Percentiles rank a stretch among this genome's conserved stretches.
Evolutionary conservation across 805 yeast genomes (phyloP).

Genomic region (Candida alai): DNA sequence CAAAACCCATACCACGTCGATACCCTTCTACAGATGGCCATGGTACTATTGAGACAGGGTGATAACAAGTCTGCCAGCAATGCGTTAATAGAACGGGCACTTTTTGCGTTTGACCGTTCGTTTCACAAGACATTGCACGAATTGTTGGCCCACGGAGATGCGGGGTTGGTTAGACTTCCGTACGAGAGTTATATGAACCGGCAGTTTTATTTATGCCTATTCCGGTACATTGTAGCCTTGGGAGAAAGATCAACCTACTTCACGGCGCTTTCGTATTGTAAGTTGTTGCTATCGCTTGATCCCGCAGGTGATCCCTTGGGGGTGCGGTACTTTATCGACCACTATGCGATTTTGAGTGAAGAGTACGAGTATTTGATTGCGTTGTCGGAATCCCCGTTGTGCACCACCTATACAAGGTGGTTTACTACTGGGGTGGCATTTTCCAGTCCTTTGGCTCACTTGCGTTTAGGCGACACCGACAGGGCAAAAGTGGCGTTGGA

Average conservation of each 20-base stretch:
- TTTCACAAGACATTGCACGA: constrained; percentile 55
- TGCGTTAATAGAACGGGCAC: constrained; percentile 70
- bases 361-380: constrained; percentile 62
- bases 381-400: constrained; percentile 53
- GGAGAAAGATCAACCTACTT: constrained; percentile 73
- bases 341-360: constrained; percentile 63
- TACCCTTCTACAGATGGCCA: constrained; percentile 74
- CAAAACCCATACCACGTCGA: constrained; percentile 72
- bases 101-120: constrained; percentile 76
- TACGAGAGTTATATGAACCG: constrained; percentile 72
- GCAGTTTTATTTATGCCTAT: constrained; percentile 68
- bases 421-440: constrained; percentile 67
- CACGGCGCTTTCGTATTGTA: constrained; percentile 76
- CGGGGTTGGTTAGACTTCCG: constrained; percentile 65
- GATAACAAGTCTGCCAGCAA: constrained; percentile 64
- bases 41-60: constrained; percentile 72
- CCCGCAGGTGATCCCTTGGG: constrained; percentile 86
- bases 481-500: constrained; percentile 47
- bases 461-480: constrained; percentile 35
- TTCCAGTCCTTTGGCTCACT: constrained; percentile 61
- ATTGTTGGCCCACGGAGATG: constrained; percentile 41
- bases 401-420: constrained; percentile 61
- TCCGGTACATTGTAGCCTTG: constrained; percentile 64
- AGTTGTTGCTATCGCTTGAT: constrained; percentile 60
- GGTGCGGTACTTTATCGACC: constrained; percentile 77